phyloP scores from a whole-genome alignment of 768 basidiomycete species.

The Pleurotus giganteus region DNA sequence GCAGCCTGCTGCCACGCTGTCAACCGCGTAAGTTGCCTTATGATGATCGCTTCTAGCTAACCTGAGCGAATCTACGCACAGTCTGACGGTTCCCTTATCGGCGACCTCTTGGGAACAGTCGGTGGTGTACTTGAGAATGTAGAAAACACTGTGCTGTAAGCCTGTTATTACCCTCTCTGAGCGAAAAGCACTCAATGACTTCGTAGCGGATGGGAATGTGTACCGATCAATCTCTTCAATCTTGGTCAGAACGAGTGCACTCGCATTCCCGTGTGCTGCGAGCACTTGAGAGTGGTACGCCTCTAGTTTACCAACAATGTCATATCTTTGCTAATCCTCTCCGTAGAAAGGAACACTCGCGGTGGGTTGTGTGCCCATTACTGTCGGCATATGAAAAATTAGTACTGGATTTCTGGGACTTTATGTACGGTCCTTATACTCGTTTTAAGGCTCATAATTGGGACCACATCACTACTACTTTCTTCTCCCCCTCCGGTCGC shows the following conservation, averaged over 20 bases:
- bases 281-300: slow-evolving; percentile 2
- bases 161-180: not conserved
- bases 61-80: not conserved
- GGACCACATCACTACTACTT: too few species aligned
- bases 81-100: slow-evolving; percentile 5
- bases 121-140: not conserved
- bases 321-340: too few species aligned
- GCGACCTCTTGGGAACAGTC: not conserved
- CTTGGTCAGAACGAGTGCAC: slow-evolving; percentile 6
- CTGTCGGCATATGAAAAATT: not conserved
- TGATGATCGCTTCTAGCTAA: not conserved
- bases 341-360: not conserved
- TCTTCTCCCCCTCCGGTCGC: too few species aligned
- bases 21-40: not conserved
- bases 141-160: not conserved
- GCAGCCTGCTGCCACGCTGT: slow-evolving; percentile 1
- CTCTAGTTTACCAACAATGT: too few species aligned
- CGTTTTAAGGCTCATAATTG: too few species aligned
- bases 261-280: not conserved
- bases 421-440: not conserved
- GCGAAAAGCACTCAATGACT: not conserved
- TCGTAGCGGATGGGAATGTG: not conserved
- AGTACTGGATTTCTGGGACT: not conserved
- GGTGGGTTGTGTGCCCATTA: not conserved
- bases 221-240: slow-evolving; percentile 1